Evolutionary conservation across 1,139 yeast species (phyloP).

Genomic region (Geotrichum histeridarum): DNA sequence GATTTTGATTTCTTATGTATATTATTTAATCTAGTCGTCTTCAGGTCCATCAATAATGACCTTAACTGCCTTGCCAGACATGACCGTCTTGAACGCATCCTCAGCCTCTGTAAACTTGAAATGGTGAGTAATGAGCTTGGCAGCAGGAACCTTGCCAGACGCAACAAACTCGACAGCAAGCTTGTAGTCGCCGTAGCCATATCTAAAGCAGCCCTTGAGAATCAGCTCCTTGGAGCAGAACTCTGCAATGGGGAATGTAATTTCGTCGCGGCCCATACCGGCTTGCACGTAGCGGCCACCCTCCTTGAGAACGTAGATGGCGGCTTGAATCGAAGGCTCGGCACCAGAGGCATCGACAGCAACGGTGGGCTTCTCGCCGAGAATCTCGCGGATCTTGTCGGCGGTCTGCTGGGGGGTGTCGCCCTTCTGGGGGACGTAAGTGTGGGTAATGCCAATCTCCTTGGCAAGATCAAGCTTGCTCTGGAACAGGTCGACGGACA

Average conservation of each 20-base stretch:
- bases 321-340: conserved; percentile 61
- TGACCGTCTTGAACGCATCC: conserved; percentile 71
- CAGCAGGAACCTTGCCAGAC: conserved; percentile 57
- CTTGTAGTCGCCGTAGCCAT: conserved; percentile 73
- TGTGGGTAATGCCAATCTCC: conserved; percentile 46
- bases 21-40: conserved; percentile 12
- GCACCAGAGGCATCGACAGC: conserved; percentile 71
- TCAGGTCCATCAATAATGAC: conserved; percentile 56
- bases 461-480: conserved; percentile 56
- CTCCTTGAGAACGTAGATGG: conserved; percentile 51
- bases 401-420: conserved; percentile 38
- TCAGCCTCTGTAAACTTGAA: conserved; percentile 69
- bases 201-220: conserved; percentile 75
- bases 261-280: conserved; percentile 66
- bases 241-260: conserved; percentile 69
- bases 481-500: conserved; percentile 61
- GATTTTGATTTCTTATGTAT: too few relatives aligned
- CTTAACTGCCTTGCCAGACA: conserved; percentile 52
- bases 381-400: conserved; percentile 38
- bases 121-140: conserved; percentile 69
- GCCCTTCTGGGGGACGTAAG: conserved; percentile 46
- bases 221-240: conserved; percentile 65
- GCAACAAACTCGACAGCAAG: conserved; percentile 65
- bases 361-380: conserved; percentile 51
- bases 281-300: conserved; percentile 72